A percentile compares a stretch with the other conserved stretches of the same genome.
Conservation (phyloP, 352 stramenopile species). For the Elongisporangium prolatum region DNA sequence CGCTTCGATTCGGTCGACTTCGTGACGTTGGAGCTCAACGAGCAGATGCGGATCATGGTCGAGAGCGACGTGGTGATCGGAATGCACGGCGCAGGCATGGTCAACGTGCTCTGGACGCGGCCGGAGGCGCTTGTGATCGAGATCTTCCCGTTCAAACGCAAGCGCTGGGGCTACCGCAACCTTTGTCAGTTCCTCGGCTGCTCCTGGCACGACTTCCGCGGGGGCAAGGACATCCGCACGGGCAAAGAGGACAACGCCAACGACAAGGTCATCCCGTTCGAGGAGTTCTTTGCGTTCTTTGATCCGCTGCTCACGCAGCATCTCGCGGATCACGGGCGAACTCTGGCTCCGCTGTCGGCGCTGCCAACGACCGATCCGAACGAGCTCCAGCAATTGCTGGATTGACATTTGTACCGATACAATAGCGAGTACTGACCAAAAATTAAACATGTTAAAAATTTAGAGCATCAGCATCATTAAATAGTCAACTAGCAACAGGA, state of each 20-base stretch:
- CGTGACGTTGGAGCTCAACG: slow-evolving; percentile 35
- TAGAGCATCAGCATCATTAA: too few relatives aligned
- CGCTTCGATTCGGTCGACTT: slow-evolving; percentile 62
- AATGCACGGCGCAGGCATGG: slow-evolving; percentile 83
- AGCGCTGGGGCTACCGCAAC: slow-evolving; percentile 72
- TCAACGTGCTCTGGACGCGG: slow-evolving; percentile 66
- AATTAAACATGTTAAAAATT: too few relatives aligned
- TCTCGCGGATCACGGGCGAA: not conserved
- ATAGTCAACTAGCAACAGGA: too few relatives aligned
- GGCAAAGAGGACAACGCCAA: slow-evolving; percentile 36
- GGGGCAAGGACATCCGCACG: slow-evolving; percentile 24
- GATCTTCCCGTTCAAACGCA: slow-evolving; percentile 56
- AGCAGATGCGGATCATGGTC: slow-evolving; percentile 64
- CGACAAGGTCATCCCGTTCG: slow-evolving; percentile 44
- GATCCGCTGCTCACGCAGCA: slow-evolving; percentile 25
- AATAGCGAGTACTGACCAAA: not conserved
- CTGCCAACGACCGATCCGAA: not conserved
- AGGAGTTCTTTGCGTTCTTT: slow-evolving; percentile 53
- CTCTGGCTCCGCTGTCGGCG: not conserved
- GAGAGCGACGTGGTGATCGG: slow-evolving; percentile 74
- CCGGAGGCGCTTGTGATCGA: slow-evolving; percentile 54
- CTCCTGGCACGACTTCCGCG: slow-evolving; percentile 52
- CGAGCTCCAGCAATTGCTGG: not conserved
- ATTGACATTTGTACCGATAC: not conserved
- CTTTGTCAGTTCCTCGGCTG: slow-evolving; percentile 70